These are phyloP conservation scores for Plasmodium vinckei DNA, from an alignment of 169 alveolate species.

Conservation along the genomic window DNA sequence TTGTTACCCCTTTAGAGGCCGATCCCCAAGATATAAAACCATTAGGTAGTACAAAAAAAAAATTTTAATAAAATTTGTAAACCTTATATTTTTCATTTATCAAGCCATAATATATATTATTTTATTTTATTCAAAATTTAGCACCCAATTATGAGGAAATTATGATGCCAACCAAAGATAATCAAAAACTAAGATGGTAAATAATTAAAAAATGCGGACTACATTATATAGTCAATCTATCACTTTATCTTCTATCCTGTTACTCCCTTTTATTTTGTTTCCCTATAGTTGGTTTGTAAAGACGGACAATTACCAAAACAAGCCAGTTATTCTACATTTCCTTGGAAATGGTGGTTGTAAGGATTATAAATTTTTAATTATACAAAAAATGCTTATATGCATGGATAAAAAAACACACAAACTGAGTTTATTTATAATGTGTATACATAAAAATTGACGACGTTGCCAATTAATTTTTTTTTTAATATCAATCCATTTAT, in stretches of 20 bases:
- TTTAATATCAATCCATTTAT: not conserved
- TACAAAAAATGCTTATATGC: not conserved
- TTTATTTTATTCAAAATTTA: not conserved
- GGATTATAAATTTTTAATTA: not conserved
- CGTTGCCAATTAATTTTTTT: not conserved
- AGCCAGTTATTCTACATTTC: constrained; percentile 39
- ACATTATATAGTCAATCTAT: too few species aligned
- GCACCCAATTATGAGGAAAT: constrained; percentile 32
- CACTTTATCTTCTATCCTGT: too few species aligned
- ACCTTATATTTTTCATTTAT: not conserved
- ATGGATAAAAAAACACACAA: not conserved
- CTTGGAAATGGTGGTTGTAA: constrained; percentile 70
- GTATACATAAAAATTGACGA: not conserved
- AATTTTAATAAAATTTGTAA: not conserved
- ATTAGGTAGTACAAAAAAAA: not conserved
- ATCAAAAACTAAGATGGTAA: not conserved
- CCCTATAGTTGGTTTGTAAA: constrained; percentile 47
- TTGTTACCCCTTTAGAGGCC: not conserved
- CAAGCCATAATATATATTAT: not conserved
- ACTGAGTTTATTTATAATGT: not conserved
- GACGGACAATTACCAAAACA: constrained; percentile 7
- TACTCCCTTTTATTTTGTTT: too few species aligned
- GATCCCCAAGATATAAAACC: constrained; percentile 5
- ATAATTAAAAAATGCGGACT: too few species aligned
- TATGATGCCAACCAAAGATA: constrained; percentile 5